Base-by-base conservation (phyloP, 805 yeast species). In the Kodamaea kakaduensis region DNA sequence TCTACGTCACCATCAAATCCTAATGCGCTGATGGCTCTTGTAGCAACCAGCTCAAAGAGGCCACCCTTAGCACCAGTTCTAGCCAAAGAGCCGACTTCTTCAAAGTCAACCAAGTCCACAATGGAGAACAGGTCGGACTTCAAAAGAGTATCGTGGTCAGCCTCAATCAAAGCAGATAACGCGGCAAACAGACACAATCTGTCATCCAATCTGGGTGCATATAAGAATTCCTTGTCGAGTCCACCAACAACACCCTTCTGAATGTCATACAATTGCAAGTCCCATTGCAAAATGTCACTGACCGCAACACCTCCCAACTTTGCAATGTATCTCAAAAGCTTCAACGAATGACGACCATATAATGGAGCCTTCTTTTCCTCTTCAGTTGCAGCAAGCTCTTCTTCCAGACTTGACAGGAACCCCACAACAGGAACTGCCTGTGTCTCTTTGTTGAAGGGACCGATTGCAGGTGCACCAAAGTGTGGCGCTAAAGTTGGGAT, bases 401-500 rank as follows among this genome's bases (percentile, higher is more conserved):
- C 65, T 8, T 54, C 61, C 12, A 61, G 66, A 3, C 46, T 51
- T 8, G 38, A 31, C n/a, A 59, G 47, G 46, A 69, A 81, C 0
- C 88, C 95, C 35, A 82, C 64, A 9, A 87, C 77, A 1, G 96
- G 96, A 13, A 84, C 84, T 34, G 83, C 78, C 51, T 80, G 77
- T 17, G 83, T 81, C 56, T 86, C 95, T 37, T 63, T 66, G 61
- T 87, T 84, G 62, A 81, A 84, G 5, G 89, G 89, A 6, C 81
- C 81, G 16, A 59, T 51, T 2, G 87, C 70, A 5, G 79, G 79
- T 6, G 57, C 64, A 31, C 95, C 95, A 56, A 86, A 87, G 62
- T 86, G 95, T 3, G 89, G 89, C 5, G 95, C 95, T 52, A 87
- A 67, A 2, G 90, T 73, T 4, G 95, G 94, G 36, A 86, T 82